Conservation (phyloP, 805 yeast species). For the Yamadazyma sp. region DNA sequence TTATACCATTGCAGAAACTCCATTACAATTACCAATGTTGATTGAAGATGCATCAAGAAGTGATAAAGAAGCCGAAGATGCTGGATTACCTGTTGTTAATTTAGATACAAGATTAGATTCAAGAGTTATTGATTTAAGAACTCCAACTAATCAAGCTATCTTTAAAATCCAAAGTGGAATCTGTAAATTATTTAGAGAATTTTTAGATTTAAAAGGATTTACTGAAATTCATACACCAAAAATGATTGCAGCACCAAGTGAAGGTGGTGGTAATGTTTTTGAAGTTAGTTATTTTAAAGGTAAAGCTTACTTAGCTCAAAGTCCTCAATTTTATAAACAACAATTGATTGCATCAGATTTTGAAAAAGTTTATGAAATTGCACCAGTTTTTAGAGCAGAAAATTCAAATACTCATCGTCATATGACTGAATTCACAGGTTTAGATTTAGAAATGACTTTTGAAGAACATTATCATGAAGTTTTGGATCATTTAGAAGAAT, state of each 20-base stretch:
- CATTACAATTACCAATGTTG: constrained; percentile 87
- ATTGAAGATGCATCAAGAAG: constrained; percentile 96
- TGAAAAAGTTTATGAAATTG: constrained; percentile 93
- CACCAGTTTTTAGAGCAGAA: constrained; percentile 98
- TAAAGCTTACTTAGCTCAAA: constrained; percentile 92
- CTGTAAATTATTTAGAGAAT: constrained; percentile 84
- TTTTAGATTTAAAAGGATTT: constrained; percentile 62
- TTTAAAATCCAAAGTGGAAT: constrained; percentile 93
- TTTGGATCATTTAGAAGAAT: constrained; percentile 54
- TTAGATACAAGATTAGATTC: constrained; percentile 94
- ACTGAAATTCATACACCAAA: constrained; percentile 96
- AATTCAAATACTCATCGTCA: constrained; percentile 99
- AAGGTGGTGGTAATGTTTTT: constrained; percentile 97
- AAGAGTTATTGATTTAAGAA: constrained; percentile 94
- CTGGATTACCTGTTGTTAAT: constrained; percentile 89
- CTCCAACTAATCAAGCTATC: constrained; percentile 95
- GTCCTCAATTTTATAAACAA: constrained; percentile 97
- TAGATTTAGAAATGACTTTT: constrained; percentile 96
- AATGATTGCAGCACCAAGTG: constrained; percentile 91
- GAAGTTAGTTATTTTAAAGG: constrained; percentile 91
- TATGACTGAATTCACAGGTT: constrained; percentile 97
- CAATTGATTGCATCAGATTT: constrained; percentile 98
- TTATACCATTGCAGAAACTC: constrained; percentile 79
- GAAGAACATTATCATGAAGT: constrained; percentile 98
- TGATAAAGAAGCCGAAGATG: constrained; percentile 89